Conservation (phyloP, 2,329 filamentous ascomycete genomes). For the Hypoxylon sp. region DNA sequence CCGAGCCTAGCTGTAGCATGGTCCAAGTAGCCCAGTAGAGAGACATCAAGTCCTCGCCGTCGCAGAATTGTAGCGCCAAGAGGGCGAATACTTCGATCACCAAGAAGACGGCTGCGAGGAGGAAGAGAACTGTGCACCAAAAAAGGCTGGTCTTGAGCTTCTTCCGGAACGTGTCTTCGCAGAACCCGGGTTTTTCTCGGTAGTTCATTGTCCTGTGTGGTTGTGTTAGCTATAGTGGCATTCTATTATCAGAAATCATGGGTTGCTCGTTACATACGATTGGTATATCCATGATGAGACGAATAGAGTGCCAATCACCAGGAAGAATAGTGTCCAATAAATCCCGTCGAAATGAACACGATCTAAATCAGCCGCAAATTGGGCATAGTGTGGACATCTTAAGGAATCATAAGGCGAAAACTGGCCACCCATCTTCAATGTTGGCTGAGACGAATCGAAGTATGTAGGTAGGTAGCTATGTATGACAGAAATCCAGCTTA, state of each 20-base stretch:
- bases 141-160: constrained; percentile 58
- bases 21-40: constrained; percentile 74
- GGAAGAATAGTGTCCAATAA: constrained; percentile 58
- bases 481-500: no score
- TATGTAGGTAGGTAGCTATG: not conserved
- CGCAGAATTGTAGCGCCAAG: constrained; percentile 69
- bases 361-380: constrained; percentile 55
- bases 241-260: not conserved
- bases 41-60: constrained; percentile 70
- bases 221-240: not conserved
- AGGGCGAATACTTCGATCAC: constrained; percentile 69
- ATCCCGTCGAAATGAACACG: constrained; percentile 55
- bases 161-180: constrained; percentile 55
- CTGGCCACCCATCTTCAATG: constrained; percentile 55
- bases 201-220: constrained; percentile 54
- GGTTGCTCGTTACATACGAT: constrained; percentile 46
- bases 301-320: constrained; percentile 56
- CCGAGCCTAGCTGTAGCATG: constrained; percentile 69
- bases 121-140: constrained; percentile 60
- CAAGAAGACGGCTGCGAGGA: constrained; percentile 60
- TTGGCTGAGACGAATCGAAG: constrained; percentile 3
- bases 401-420: constrained; percentile 52
- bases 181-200: constrained; percentile 51
- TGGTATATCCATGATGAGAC: constrained; percentile 56
- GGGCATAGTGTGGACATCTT: constrained; percentile 58